A percentile compares a stretch with the other conserved stretches of the same genome.
Evolutionary conservation across 441 rosid genomes (phyloP).

Genomic region (Cnidoscolus chayamansa): DNA sequence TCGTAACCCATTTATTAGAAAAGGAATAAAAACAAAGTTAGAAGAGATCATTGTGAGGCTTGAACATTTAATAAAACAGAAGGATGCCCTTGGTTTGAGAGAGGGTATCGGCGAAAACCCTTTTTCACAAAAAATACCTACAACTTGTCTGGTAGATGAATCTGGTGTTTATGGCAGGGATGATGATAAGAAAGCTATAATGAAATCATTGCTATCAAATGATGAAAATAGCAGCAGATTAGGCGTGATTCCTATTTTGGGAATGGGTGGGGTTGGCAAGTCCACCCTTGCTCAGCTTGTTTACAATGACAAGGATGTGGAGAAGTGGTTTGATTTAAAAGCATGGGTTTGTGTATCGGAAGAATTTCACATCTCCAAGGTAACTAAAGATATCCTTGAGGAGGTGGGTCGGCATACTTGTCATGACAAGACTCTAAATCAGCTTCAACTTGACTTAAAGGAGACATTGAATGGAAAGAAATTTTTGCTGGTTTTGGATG

Average conservation of each 20-base stretch:
- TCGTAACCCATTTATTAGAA: conserved; percentile 2
- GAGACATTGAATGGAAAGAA: neutral
- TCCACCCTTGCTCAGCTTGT: conserved; percentile 15
- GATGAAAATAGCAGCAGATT: neutral
- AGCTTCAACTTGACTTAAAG: conserved; percentile 6
- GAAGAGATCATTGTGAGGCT: neutral
- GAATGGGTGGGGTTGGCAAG: conserved; percentile 12
- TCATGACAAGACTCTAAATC: conserved; percentile 2
- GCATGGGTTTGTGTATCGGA: conserved; percentile 13
- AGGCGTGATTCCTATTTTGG: conserved; percentile 10
- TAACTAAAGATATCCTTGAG: conserved; percentile 6
- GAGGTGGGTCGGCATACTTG: neutral
- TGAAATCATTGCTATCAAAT: neutral
- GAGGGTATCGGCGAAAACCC: neutral
- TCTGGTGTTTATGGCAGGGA: conserved; percentile 9
- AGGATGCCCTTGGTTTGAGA: neutral
- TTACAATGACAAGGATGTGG: conserved; percentile 4
- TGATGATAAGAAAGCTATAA: neutral
- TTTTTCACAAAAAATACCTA: neutral
- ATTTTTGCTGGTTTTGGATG: conserved; percentile 9
- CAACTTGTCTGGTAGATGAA: conserved; percentile 12
- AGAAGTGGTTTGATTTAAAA: neutral
- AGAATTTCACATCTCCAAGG: conserved; percentile 5
- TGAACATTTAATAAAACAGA: neutral
- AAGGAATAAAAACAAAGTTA: neutral